Conservation (phyloP, 208 protist species). For the Crithidia expoeki region DNA sequence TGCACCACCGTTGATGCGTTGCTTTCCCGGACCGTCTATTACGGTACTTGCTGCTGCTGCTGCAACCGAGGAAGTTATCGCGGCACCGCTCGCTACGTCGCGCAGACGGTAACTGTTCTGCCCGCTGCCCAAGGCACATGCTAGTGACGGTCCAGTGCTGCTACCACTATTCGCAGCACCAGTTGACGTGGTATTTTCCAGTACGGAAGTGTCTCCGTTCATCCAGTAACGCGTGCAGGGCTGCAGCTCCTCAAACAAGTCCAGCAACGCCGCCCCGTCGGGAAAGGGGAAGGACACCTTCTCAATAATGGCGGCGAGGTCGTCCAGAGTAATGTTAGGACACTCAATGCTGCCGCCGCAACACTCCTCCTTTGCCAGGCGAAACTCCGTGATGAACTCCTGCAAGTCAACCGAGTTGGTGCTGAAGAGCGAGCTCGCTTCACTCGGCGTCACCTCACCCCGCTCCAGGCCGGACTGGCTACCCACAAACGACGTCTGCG, state of each 20-base stretch:
- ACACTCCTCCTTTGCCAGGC: conserved; percentile 57
- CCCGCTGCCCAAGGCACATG: background rate
- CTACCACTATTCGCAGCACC: too few relatives aligned
- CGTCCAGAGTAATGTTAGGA: conserved; percentile 50
- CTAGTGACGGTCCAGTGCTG: background rate
- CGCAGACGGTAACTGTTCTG: background rate
- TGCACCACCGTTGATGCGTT: too few relatives aligned
- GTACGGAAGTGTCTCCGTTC: background rate
- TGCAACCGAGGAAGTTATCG: background rate
- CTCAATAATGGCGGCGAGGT: conserved; percentile 67
- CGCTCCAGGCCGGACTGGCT: conserved; percentile 29
- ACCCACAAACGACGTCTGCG: conserved; percentile 12
- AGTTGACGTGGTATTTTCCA: too few relatives aligned
- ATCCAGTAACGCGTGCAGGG: conserved; percentile 27
- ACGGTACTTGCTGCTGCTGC: background rate
- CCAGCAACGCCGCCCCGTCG: conserved; percentile 56
- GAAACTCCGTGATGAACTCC: conserved; percentile 74
- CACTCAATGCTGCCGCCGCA: conserved; percentile 37
- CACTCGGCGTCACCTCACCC: conserved; percentile 39
- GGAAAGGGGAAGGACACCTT: conserved; percentile 50
- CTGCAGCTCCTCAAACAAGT: conserved; percentile 76
- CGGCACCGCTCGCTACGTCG: background rate
- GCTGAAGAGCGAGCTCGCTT: conserved; percentile 60
- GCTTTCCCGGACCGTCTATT: too few relatives aligned
- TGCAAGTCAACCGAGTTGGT: conserved; percentile 68